Evolutionary conservation across 805 yeast genomes (phyloP).

Genomic region (Nakazawaea populi): DNA sequence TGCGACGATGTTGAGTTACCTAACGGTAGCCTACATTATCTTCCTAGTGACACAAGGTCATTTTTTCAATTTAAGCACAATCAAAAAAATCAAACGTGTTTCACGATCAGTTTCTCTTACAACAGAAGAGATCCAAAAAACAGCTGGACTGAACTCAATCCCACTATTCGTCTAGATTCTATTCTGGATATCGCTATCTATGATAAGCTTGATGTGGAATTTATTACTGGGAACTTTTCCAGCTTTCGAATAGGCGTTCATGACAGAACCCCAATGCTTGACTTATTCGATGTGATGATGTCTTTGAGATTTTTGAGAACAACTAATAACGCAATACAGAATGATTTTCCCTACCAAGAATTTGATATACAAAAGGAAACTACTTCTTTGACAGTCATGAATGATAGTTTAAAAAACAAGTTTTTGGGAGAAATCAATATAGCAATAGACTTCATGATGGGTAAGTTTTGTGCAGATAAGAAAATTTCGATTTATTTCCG

Average conservation of each 20-base stretch:
- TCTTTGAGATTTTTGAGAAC: conserved; percentile 3
- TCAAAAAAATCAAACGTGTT: conserved; percentile 7
- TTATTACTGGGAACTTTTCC: conserved; percentile 7
- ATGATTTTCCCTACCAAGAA: not conserved
- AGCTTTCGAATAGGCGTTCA: conserved; percentile 13
- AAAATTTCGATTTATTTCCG: conserved; percentile 15
- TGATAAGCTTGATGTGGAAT: not conserved
- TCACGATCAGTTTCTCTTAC: conserved; percentile 16
- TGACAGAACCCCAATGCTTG: not conserved
- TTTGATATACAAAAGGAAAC: not conserved
- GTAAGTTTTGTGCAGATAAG: conserved; percentile 18
- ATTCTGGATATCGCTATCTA: conserved; percentile 8
- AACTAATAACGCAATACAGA: not conserved
- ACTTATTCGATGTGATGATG: conserved; percentile 5
- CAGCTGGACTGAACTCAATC: conserved; percentile 4
- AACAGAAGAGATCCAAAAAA: conserved; percentile 16
- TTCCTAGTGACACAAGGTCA: conserved; percentile 14
- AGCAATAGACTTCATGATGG: conserved; percentile 19
- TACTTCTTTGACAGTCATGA: not conserved
- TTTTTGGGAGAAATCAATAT: not conserved
- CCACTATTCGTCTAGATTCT: conserved; percentile 11
- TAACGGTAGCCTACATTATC: conserved; percentile 12
- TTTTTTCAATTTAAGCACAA: conserved; percentile 9
- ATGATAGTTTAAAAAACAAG: not conserved
- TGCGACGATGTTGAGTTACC: conserved; percentile 11